Percentiles rank a stretch among this genome's conserved stretches.
These are phyloP conservation scores for Mycena belliarum DNA, from an alignment of 768 basidiomycete genomes.

Conservation along the genomic window DNA sequence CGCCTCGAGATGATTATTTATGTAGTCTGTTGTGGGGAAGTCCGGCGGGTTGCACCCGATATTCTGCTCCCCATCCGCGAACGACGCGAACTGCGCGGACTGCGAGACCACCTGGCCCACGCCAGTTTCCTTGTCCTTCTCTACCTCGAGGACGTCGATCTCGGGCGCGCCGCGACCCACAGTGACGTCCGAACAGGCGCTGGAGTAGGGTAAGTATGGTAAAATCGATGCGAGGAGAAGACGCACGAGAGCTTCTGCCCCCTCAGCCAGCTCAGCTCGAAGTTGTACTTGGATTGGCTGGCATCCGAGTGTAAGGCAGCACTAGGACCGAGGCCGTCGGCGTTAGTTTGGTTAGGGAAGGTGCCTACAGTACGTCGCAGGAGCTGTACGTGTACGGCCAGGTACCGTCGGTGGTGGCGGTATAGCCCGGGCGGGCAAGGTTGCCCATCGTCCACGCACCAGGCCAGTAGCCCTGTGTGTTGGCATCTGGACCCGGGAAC, in stretches of 20 bases:
- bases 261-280: constrained; percentile 68
- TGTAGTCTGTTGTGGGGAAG: constrained; percentile 69
- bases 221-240: background rate
- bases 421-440: constrained; percentile 78
- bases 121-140: constrained; percentile 52
- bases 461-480: constrained; percentile 68
- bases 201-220: constrained; percentile 23
- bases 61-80: constrained; percentile 50
- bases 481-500: constrained; percentile 59
- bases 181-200: constrained; percentile 58
- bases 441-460: constrained; percentile 92
- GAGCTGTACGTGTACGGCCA: constrained; percentile 81
- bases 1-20: constrained; percentile 53
- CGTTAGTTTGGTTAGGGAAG: constrained; percentile 66
- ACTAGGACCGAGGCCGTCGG: constrained; percentile 53
- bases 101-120: constrained; percentile 68
- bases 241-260: constrained; percentile 77
- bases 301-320: constrained; percentile 58
- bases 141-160: constrained; percentile 82
- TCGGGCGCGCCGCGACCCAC: constrained; percentile 76
- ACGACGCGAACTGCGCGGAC: constrained; percentile 69
- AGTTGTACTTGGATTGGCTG: constrained; percentile 53
- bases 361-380: constrained; percentile 84
- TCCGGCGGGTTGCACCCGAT: constrained; percentile 66
- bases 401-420: constrained; percentile 75